Evolutionary conservation across 352 stramenopile species (phyloP), one percentile per base, ranked within the genome.

Genomic region (Halophytophthora polymorphica): DNA sequence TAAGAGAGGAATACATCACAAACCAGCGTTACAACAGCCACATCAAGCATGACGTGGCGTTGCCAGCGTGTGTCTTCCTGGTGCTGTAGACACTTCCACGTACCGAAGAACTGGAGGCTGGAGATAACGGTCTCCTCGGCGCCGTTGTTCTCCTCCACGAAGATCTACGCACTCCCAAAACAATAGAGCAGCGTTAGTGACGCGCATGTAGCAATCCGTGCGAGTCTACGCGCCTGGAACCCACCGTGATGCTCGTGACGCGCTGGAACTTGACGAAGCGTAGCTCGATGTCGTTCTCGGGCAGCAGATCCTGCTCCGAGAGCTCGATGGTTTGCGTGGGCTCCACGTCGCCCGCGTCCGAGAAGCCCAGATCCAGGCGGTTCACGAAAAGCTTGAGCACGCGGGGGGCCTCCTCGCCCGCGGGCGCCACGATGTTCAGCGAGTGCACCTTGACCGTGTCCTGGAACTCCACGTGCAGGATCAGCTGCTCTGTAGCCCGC

Each of bases 201-300:
- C 3, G 2, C 29, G 6, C 35, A 10, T 50, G 15, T 15, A 42
- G 34, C 25, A 37, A 19, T 15, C 10, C 14, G 17, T n/a, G 38
- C 35, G 8, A 37, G 13, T 11, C 23, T 3, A 23, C 6, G 21
- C 13, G 14, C 21, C 3, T 3, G 2, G 6, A 14, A 52, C 55
- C 18, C 31, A 84, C 60, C 21, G 81, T 88, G 58, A 92, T 66
- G 44, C 67, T 82, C 57, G 78, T 85, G 40, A 90, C 77, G 34
- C 77, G 72, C 61, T 89, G 78, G 61, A 92, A 92, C 62, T 90
- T 92, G 53, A 92, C 81, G 50, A 86, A 89, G 43, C 79, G 78
- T 44, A 91, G 58, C 47, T 91, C 80, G 12, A 92, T 64, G 25
- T 87, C 75, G 18, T 73, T 77, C 43, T 72, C 76, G 1, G 77